Conservation (phyloP, 345 rosid species). For the Raphanus sativus region DNA sequence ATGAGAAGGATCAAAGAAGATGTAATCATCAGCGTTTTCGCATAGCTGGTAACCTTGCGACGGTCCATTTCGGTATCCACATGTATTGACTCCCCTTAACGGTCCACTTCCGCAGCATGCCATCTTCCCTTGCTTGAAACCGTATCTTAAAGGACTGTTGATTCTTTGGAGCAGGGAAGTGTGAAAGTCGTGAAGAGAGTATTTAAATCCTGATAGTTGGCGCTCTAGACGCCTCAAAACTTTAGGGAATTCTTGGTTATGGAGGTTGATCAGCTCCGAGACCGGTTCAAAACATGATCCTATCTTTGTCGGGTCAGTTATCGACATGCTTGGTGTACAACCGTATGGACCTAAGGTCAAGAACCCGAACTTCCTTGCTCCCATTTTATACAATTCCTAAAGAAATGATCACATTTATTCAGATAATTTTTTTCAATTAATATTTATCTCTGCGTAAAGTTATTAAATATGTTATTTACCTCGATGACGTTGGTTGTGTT, state of each 20-base stretch:
- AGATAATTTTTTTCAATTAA: neutral
- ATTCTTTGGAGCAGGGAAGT: conserved; percentile 44
- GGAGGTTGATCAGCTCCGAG: conserved; percentile 45
- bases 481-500: conserved; percentile 50
- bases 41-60: conserved; percentile 27
- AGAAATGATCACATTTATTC: neutral
- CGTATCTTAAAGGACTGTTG: conserved; percentile 51
- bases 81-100: conserved; percentile 59
- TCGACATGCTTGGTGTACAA: conserved; percentile 56
- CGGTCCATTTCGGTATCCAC: conserved; percentile 41
- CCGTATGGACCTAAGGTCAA: conserved; percentile 55
- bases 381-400: conserved; percentile 61
- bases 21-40: conserved; percentile 34
- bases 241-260: conserved; percentile 55
- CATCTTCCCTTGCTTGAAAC: conserved; percentile 54
- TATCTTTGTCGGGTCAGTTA: conserved; percentile 32
- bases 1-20: conserved; percentile 48
- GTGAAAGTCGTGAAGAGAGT: conserved; percentile 56
- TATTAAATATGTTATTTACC: conserved; percentile 6
- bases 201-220: conserved; percentile 55
- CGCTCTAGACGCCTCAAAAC: conserved; percentile 43
- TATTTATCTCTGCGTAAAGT: neutral
- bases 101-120: conserved; percentile 77
- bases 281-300: conserved; percentile 54
- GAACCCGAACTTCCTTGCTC: conserved; percentile 75